These are phyloP conservation scores for Neonothopanus nambi DNA, from an alignment of 1,284 basidiomycete genomes.

Conservation along the genomic window DNA sequence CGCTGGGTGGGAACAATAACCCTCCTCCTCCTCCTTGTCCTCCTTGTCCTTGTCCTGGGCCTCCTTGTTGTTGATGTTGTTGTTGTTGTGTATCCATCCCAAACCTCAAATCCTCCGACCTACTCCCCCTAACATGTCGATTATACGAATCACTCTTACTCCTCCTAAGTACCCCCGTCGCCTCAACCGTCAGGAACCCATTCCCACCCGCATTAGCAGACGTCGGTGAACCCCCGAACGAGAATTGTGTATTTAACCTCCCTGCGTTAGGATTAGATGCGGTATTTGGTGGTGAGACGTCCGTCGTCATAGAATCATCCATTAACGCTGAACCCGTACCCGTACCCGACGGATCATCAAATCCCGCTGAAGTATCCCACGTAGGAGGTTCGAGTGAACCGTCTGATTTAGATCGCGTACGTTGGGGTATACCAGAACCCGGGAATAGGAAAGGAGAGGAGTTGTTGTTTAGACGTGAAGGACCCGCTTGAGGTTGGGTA, in stretches of 20 bases:
- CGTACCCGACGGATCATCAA: slow-evolving; percentile 8
- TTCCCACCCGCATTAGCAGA: slow-evolving; percentile 16
- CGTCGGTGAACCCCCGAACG: slow-evolving; percentile 26
- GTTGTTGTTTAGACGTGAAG: slow-evolving; percentile 15
- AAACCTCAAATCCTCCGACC: slow-evolving; percentile 49
- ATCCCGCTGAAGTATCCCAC: slow-evolving; percentile 16
- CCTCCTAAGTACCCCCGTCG: slow-evolving; percentile 38
- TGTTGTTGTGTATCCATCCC: slow-evolving; percentile 10
- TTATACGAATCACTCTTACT: slow-evolving; percentile 52
- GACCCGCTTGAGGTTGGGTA: slow-evolving; percentile 9
- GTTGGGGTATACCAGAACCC: slow-evolving; percentile 33
- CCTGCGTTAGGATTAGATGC: slow-evolving; percentile 28
- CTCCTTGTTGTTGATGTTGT: slow-evolving; percentile 3
- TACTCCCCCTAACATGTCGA: slow-evolving; percentile 46
- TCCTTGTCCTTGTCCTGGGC: too few relatives aligned
- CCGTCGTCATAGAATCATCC: slow-evolving; percentile 46
- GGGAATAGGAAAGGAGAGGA: slow-evolving; percentile 28
- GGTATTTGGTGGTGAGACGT: slow-evolving; percentile 39
- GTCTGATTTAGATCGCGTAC: slow-evolving; percentile 62
- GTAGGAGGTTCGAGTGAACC: slow-evolving; percentile 53
- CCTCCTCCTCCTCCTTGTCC: slow-evolving; percentile 12
- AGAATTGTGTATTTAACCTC: slow-evolving; percentile 26
- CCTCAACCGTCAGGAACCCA: slow-evolving; percentile 49
- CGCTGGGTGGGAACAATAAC: slow-evolving; percentile 39
- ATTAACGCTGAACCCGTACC: slow-evolving; percentile 29